Conservation (phyloP, 441 rosid genomes). For the Hypseocharis bilobata region DNA sequence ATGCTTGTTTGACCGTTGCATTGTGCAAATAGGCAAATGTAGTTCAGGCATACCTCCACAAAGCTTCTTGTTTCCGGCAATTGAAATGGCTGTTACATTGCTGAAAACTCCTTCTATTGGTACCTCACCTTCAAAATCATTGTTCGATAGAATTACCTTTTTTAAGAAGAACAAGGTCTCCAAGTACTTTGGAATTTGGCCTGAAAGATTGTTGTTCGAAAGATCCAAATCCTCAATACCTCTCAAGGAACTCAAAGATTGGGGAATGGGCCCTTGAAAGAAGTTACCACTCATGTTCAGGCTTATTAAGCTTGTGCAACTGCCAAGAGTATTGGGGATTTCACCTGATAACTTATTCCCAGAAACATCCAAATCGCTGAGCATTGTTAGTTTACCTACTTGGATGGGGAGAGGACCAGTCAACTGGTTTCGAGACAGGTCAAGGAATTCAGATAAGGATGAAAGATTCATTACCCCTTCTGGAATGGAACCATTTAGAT, state of each 20-base stretch:
- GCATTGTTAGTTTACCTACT: constrained; percentile 10
- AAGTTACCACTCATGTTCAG: constrained; percentile 20
- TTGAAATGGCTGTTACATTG: constrained; percentile 17
- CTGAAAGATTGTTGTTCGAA: constrained; percentile 21
- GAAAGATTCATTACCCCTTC: not conserved
- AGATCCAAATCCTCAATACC: constrained; percentile 19
- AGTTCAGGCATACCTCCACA: constrained; percentile 27
- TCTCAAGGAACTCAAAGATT: constrained; percentile 9
- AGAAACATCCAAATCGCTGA: not conserved
- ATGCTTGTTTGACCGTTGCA: not conserved
- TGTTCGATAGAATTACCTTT: constrained; percentile 22
- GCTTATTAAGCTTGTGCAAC: constrained; percentile 12
- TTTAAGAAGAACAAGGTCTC: not conserved
- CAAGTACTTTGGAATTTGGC: constrained; percentile 21
- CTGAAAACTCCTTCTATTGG: constrained; percentile 22
- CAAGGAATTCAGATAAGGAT: not conserved
- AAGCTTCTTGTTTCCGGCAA: constrained; percentile 19
- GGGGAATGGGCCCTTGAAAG: constrained; percentile 24
- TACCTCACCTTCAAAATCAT: constrained; percentile 21
- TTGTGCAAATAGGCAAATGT: constrained; percentile 16
- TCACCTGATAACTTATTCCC: constrained; percentile 18
- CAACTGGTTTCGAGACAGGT: constrained; percentile 8
- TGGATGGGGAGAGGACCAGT: constrained; percentile 16
- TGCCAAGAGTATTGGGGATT: constrained; percentile 19
- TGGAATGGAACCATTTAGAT: constrained; percentile 18